A percentile compares a stretch with the other conserved stretches of the same genome.
phyloP scores from a whole-genome alignment of 2,329 filamentous ascomycete genomes.

The Ceratocystis cubensis region DNA sequence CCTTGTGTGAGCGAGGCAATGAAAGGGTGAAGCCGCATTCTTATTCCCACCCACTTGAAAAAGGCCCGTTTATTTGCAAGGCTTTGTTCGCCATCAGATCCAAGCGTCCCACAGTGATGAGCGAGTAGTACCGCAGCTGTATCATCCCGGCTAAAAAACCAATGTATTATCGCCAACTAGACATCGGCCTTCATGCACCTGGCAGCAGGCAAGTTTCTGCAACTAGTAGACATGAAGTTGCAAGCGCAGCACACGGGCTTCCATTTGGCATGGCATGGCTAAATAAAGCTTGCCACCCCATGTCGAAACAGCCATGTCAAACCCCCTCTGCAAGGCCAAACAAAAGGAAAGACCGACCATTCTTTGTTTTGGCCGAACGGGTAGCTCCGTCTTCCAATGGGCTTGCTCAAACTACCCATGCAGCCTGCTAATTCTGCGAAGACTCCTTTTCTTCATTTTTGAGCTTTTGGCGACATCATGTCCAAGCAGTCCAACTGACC shows the following conservation, averaged over 20 bases:
- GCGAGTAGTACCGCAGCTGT: constrained; percentile 1
- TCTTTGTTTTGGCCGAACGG: background rate
- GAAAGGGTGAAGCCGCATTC: background rate
- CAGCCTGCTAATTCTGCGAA: background rate
- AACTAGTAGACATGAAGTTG: background rate
- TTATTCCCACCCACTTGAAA: background rate
- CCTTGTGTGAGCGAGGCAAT: background rate
- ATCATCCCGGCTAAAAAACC: background rate
- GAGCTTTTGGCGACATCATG: constrained; percentile 2
- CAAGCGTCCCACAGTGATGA: background rate
- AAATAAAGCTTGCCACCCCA: background rate
- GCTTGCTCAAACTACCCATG: background rate
- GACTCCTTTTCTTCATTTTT: background rate
- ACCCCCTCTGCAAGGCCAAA: background rate
- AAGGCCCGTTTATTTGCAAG: constrained; percentile 6
- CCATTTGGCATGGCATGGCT: background rate
- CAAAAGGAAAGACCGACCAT: background rate
- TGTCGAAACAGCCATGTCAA: background rate
- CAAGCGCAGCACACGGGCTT: background rate
- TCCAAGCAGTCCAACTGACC: background rate
- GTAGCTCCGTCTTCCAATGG: constrained; percentile 1
- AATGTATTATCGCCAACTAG: background rate
- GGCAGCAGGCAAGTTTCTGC: background rate
- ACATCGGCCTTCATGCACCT: background rate
- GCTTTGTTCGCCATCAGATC: background rate